These are phyloP conservation scores for Mollisiaceae sp. DNA, from an alignment of 2,329 filamentous ascomycete genomes.

Conservation along the genomic window DNA sequence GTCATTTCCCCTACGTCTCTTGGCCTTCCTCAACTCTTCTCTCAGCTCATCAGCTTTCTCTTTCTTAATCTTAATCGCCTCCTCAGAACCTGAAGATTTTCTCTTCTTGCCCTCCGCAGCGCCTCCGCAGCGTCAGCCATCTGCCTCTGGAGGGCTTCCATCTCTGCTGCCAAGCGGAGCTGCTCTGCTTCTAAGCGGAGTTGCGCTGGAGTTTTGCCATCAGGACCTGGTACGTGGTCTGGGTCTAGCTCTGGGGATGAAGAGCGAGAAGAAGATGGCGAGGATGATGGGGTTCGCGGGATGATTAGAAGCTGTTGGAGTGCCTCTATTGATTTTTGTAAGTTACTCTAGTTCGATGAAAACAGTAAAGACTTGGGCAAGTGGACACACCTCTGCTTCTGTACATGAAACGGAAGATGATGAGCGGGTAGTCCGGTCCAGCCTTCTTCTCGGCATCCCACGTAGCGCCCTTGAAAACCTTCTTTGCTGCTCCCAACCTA, in stretches of 20 bases:
- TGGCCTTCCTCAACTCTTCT: not conserved
- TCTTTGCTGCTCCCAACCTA: slow-evolving; percentile 10
- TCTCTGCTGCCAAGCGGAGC: not conserved
- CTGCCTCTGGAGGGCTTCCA: not conserved
- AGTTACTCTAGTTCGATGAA: not conserved
- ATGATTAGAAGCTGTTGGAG: slow-evolving; percentile 31
- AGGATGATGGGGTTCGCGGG: slow-evolving; percentile 29
- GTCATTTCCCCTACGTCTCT: not conserved
- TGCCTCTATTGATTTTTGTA: slow-evolving; percentile 24
- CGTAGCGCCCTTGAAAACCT: not conserved
- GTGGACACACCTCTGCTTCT: slow-evolving; percentile 32
- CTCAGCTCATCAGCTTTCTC: not conserved
- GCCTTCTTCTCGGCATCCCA: slow-evolving; percentile 24
- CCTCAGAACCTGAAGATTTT: no score
- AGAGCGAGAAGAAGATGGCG: slow-evolving; percentile 1
- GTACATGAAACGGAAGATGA: slow-evolving; percentile 37
- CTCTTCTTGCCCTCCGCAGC: no score
- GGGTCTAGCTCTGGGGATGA: not conserved
- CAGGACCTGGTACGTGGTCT: not conserved
- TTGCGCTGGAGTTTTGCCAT: not conserved
- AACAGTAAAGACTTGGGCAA: not conserved
- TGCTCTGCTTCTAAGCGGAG: not conserved
- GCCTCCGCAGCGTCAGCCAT: no score
- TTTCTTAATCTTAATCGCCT: not conserved
- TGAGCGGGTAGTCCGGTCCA: slow-evolving; percentile 30